Base-by-base conservation (phyloP, 768 basidiomycete species). In the Rhodotorula diobovata region DNA sequence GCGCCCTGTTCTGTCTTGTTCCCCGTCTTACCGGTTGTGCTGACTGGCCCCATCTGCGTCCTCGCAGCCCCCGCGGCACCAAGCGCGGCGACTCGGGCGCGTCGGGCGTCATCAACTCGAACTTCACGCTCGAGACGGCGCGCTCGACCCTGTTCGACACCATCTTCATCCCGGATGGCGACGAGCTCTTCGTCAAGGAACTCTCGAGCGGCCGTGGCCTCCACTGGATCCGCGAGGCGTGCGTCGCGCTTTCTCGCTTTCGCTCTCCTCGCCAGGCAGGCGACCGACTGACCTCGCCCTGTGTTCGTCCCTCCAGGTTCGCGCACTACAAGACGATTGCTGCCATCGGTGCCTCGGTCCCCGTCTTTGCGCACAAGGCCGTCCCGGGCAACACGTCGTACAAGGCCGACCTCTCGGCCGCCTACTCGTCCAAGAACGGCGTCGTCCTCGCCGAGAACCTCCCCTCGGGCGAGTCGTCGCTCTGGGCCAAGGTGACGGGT, bases 101-200 rank as follows among this genome's bases (percentile, higher is more conserved):
- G 34, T 78, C 76, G 16, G 78, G 76, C 68, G 76, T 70, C 76
- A 83, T 70, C 76, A 86, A 63, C 77, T 83, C 79, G 84, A 86
- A 54, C 85, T 93, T 81, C 86, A 91, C 81, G 84, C 88, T 86
- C 70, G 89, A 91, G 77, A 34, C 87, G 1, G 89, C 88, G 77
- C 85, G 92, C 59, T 90, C 90, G 46, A 93, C 90, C 0, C 77
- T 89, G 79, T 95, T 90, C 77, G 93, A 94, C 78, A 90, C 90
- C 0, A 71, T 93, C 71, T 84, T 89, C 75, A 86, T 94, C 76
- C 87, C 90, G 20, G 88, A 88, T 30, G 91, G 91, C 14, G 67
- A 78, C 50, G 81, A 81, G 16, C 81, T 83, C 45, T 87, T 88
- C 78, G 84, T 82, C n/a, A 84, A 86, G 77, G 83, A 92, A 46